Evolutionary conservation across 208 protist genomes (phyloP), one percentile per base, ranked within the genome.

Genomic region (Trypanosoma boissoni): DNA sequence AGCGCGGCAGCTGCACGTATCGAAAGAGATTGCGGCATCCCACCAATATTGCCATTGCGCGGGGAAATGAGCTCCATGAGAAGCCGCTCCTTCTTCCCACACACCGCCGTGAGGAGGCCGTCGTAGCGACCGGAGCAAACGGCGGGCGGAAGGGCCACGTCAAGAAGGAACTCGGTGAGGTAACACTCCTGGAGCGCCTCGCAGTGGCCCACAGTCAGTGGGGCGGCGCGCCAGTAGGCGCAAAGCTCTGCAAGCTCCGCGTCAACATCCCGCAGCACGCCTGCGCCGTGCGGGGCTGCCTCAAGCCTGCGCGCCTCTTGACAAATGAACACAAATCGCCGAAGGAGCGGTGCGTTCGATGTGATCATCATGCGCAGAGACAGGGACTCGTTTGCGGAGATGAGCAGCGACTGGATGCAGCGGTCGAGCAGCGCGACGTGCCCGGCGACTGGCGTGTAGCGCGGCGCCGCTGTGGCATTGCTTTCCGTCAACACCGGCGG

Each of bases 61-160:
- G 79, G 79, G 9, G 76, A 68, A 24, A 85, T 63, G 18, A 94
- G 68, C 39, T 94, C 83, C 23, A 56, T 39, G 18, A 86, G 58
- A 16, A 94, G 63, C n/a, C 72, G 48, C 24, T 78, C 66, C 70
- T 95, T 95, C 56, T 83, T 83, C 37, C 85, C 74, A n/a, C 58
- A 53, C 24, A 92, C 56, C 4, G 73, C 63, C 31, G 52, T 66
- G 16, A 59, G 31, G 8, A 95, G 64, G 45, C 83, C 89, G 51
- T 93, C 89, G 67, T 91, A 95, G 49, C 82, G 83, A 1, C 75
- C 52, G 36, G 89, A 95, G 66, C 89, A 95, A 34, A 95, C 89
- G 10, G 89, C 72, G 2, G 89, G 89, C 9, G 89, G 89, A 6
- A 95, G 73, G 6, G 83, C 86, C n/a, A 68, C 82, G 62, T 95